These are phyloP conservation scores for Penicillium maclennaniae DNA, from an alignment of 495 filamentous ascomycete species.

Conservation along the genomic window DNA sequence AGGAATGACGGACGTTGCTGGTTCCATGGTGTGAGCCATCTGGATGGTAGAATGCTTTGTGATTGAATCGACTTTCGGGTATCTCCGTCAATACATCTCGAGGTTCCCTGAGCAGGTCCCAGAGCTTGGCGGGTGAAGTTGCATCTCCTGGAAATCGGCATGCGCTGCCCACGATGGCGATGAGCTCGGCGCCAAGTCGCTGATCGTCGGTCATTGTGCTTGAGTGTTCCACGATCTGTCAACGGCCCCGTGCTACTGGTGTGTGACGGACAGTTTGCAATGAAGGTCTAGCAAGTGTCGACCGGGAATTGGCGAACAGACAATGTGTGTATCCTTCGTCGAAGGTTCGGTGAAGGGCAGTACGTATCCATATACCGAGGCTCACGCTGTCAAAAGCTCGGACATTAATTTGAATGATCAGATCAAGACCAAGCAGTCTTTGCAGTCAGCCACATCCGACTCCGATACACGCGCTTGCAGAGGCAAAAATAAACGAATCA, in stretches of 20 bases:
- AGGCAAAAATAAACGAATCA: conserved; percentile 13
- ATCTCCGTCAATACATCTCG: conserved; percentile 35
- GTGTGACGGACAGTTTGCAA: conserved; percentile 4
- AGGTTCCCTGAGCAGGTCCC: conserved; percentile 31
- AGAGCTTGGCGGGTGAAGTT: conserved; percentile 32
- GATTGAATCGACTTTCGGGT: conserved; percentile 38
- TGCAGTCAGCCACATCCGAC: conserved; percentile 7
- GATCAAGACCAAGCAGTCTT: conserved; percentile 1
- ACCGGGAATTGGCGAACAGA: conserved; percentile 4
- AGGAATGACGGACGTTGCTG: conserved; percentile 37
- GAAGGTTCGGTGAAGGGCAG: conserved; percentile 1
- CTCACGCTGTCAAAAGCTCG: background rate
- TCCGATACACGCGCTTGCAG: conserved; percentile 2
- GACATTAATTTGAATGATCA: conserved; percentile 1
- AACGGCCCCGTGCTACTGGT: conserved; percentile 2
- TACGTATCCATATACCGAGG: conserved; percentile 16
- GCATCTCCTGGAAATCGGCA: conserved; percentile 53
- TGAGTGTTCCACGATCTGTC: conserved; percentile 3
- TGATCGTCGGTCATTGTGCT: conserved; percentile 7
- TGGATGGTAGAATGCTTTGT: conserved; percentile 35
- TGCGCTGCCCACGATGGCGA: conserved; percentile 46
- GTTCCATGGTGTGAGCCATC: conserved; percentile 35
- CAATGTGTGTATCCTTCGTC: conserved; percentile 1
- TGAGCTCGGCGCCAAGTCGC: conserved; percentile 26
- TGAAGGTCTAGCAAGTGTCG: conserved; percentile 6